Evolutionary conservation across 805 yeast species (phyloP).

Genomic region (Schwanniomyces vanrijiae): DNA sequence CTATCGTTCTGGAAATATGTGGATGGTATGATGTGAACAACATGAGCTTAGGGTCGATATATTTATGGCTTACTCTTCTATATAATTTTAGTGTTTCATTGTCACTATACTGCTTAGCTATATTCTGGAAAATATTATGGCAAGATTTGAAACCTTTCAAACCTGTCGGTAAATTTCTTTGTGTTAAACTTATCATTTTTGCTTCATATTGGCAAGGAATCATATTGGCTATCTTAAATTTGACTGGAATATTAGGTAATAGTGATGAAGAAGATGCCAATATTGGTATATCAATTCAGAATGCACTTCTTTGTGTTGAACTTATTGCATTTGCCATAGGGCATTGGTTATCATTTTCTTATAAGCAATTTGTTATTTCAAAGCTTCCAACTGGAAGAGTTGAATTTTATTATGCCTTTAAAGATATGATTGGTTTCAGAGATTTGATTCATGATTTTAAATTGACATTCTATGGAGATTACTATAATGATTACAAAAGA

Average conservation of each 20-base stretch:
- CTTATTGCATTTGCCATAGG: conserved; percentile 82
- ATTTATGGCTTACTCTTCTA: conserved; percentile 62
- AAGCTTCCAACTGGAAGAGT: conserved; percentile 69
- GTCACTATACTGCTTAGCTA: conserved; percentile 80
- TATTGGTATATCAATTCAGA: conserved; percentile 66
- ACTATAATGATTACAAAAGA: conserved; percentile 70
- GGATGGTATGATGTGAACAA: conserved; percentile 54
- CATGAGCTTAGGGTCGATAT: conserved; percentile 48
- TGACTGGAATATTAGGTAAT: conserved; percentile 41
- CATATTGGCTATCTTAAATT: conserved; percentile 52
- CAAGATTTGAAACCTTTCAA: conserved; percentile 72
- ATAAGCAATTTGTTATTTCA: conserved; percentile 63
- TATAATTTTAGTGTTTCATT: conserved; percentile 81
- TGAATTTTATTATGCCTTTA: conserved; percentile 58
- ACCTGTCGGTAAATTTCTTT: conserved; percentile 89
- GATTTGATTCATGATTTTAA: conserved; percentile 81
- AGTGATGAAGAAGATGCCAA: conserved; percentile 22
- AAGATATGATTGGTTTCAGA: conserved; percentile 73
- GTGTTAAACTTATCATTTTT: conserved; percentile 91
- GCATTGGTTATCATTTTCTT: conserved; percentile 86
- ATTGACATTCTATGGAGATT: conserved; percentile 65
- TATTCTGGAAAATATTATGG: conserved; percentile 92
- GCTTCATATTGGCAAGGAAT: conserved; percentile 98
- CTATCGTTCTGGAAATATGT: conserved; percentile 44
- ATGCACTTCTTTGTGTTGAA: conserved; percentile 78